Base-by-base conservation (phyloP, 2,329 filamentous ascomycete species). In the Zymoseptoria crescenta region DNA sequence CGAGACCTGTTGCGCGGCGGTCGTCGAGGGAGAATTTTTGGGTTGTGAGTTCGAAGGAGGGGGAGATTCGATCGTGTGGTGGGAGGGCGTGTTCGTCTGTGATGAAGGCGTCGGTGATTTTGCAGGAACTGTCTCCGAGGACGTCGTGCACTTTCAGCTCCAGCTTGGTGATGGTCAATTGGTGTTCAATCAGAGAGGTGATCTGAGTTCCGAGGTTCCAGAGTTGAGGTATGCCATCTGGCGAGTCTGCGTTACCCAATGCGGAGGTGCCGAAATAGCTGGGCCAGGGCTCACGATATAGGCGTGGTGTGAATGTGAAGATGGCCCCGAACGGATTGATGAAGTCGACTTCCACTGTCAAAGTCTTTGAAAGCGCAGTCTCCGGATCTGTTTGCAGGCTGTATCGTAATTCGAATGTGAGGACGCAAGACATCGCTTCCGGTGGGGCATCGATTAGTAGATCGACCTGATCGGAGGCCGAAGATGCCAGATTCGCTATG, bases 251-350 rank as follows among this genome's bases (percentile, higher is more conserved):
- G 20, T 64, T 57, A 29, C 67, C 64, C 20, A 69, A 62, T 3
- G 70, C 69, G 2, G 72, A 67, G 16, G 74, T 58, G 56, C 85
- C 81, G 73, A 97, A 99, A 67, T 95, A 86, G 71, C 87, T 91
- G 1, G 94, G 92, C 93, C 94, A 99, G 2, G 84, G 80, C 54
- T 88, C 86, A 0, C 81, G 74, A 72, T 96, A 88, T 3, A 96
- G 79, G 8, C 88, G 83, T 9, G 94, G 91, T 10, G 87, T 81
- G 62, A 97, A 84, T 62, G 95, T 90, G 72, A 96, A 96, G 68
- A 89, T 94, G 16, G 91, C 89, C 74, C 96, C 91, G 67, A 99
- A 97, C 0, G 93, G 91, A 54, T 85, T 87, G 56, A 90, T 84
- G 57, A 96, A 82, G 45, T 85, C 82, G 4, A 97, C 73, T 56